Percentiles rank a stretch among this genome's conserved stretches.
These are phyloP conservation scores for Neohortaea acidophila DNA, from an alignment of 495 filamentous ascomycete species.

Conservation along the genomic window DNA sequence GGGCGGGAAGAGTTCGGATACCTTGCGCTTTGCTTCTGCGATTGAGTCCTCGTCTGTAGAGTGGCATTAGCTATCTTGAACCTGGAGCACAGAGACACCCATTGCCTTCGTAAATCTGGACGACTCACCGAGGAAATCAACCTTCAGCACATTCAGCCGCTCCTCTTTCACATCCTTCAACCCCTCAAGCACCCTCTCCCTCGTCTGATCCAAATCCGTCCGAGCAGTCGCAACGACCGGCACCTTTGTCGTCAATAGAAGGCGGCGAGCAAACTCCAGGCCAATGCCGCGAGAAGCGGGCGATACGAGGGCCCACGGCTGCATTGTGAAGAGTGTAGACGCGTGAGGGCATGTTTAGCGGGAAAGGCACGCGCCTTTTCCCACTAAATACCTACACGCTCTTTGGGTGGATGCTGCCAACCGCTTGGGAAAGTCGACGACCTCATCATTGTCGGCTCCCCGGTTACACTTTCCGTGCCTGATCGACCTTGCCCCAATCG, in stretches of 20 bases:
- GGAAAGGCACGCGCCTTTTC: no score
- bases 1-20: conserved; percentile 31
- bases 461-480: no score
- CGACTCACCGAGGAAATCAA: conserved; percentile 43
- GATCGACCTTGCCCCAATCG: no score
- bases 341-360: no score
- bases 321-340: no score
- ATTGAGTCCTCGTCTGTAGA: conserved; percentile 38
- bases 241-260: conserved; percentile 47
- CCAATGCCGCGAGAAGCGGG: conserved; percentile 66
- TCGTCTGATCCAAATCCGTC: conserved; percentile 36
- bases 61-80: conserved; percentile 21
- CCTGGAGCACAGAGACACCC: conserved; percentile 1
- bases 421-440: no score
- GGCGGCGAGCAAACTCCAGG: conserved; percentile 49
- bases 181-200: conserved; percentile 37
- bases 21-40: conserved; percentile 26
- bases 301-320: conserved; percentile 35
- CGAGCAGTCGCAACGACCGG: conserved; percentile 63
- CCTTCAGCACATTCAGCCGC: conserved; percentile 38
- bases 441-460: no score
- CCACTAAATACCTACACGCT: no score
- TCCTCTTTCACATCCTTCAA: conserved; percentile 30
- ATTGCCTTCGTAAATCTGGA: background rate
- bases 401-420: no score